Evolutionary conservation across 768 basidiomycete species (phyloP).

Genomic region (Podaxis sp.): DNA sequence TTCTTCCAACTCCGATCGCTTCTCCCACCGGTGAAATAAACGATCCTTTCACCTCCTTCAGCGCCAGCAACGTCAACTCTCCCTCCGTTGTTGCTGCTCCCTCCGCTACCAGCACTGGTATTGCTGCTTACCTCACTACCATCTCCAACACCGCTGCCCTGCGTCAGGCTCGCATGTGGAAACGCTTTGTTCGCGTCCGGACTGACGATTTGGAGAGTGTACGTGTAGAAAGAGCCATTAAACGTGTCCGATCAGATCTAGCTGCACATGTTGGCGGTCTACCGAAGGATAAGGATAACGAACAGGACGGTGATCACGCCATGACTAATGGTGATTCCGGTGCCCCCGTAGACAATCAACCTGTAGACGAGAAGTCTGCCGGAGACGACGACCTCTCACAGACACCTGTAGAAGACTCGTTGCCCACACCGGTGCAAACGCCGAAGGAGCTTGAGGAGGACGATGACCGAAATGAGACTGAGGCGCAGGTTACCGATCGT

Average conservation of each 20-base stretch:
- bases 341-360: background rate
- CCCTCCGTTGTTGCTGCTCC: conserved; percentile 26
- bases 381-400: background rate
- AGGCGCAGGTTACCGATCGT: conserved; percentile 9
- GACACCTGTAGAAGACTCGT: conserved; percentile 10
- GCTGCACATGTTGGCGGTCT: conserved; percentile 60
- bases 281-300: conserved; percentile 26
- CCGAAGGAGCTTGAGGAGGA: conserved; percentile 12
- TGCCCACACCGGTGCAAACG: conserved; percentile 17
- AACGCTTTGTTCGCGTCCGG: conserved; percentile 81
- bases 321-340: conserved; percentile 16
- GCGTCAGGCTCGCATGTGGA: conserved; percentile 73
- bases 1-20: conserved; percentile 44
- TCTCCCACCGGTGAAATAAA: conserved; percentile 55
- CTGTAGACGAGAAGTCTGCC: background rate
- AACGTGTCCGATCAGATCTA: conserved; percentile 82
- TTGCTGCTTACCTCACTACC: conserved; percentile 80
- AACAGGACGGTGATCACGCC: conserved; percentile 26
- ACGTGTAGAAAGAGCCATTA: conserved; percentile 84
- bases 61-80: conserved; percentile 29
- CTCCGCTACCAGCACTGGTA: conserved; percentile 58
- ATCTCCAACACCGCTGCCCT: conserved; percentile 67
- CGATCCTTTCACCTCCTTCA: conserved; percentile 60
- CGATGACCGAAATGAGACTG: background rate
- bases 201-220: conserved; percentile 88